Evolutionary conservation across 805 yeast species (phyloP).

Genomic region (Nakazawaea wickerhamii): DNA sequence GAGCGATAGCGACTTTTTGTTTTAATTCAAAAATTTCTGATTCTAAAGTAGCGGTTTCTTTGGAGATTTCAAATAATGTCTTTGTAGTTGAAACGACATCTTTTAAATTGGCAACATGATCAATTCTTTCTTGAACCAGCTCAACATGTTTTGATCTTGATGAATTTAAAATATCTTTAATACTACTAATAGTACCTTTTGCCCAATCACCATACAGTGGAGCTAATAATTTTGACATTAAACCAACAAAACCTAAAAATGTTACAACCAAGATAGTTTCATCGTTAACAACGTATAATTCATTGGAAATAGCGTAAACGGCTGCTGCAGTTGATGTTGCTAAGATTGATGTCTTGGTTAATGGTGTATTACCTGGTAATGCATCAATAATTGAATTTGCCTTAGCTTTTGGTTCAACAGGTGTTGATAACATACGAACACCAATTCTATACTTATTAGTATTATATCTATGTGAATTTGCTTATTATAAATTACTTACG

Average conservation of each 20-base stretch:
- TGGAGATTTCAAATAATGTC: conserved; percentile 87
- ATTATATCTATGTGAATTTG: too few species aligned
- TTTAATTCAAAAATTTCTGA: conserved; percentile 89
- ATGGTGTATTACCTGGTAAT: conserved; percentile 82
- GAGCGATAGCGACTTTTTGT: conserved; percentile 82
- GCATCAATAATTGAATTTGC: conserved; percentile 88
- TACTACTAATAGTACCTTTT: conserved; percentile 74
- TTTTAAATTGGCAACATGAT: conserved; percentile 79
- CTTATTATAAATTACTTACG: conserved; percentile 17
- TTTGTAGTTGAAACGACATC: conserved; percentile 90
- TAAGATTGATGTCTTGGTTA: conserved; percentile 91
- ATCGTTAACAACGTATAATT: conserved; percentile 87
- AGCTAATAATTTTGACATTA: conserved; percentile 82
- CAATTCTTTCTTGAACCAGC: conserved; percentile 91
- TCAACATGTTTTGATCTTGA: conserved; percentile 87
- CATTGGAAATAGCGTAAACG: conserved; percentile 89
- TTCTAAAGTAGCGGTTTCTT: conserved; percentile 95
- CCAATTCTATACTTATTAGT: conserved; percentile 37
- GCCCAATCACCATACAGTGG: conserved; percentile 96
- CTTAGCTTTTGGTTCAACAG: conserved; percentile 83
- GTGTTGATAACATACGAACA: conserved; percentile 61
- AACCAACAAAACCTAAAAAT: conserved; percentile 69
- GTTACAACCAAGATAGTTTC: conserved; percentile 83
- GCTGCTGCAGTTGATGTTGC: conserved; percentile 96
- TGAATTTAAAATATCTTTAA: conserved; percentile 73